These are phyloP conservation scores for Termitomyces sp. DNA, from an alignment of 768 basidiomycete genomes.

Conservation along the genomic window DNA sequence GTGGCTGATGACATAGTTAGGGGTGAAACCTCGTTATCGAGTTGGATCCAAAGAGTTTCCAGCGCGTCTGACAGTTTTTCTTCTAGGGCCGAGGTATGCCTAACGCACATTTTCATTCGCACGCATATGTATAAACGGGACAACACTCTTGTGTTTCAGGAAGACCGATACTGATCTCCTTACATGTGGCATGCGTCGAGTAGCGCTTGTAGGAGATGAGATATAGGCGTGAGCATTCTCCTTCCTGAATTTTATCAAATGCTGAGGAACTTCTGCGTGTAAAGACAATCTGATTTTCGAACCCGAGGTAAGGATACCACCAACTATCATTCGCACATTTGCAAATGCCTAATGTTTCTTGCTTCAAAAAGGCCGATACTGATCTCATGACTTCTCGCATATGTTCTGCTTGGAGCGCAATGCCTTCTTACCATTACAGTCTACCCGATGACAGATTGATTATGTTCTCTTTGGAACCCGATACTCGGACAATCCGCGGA, in stretches of 20 bases:
- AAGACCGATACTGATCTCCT: neutral
- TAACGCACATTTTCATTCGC: neutral
- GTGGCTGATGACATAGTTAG: neutral
- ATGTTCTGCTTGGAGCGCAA: neutral
- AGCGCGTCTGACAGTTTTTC: neutral
- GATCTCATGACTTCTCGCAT: neutral
- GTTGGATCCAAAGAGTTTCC: neutral
- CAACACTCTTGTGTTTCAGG: neutral
- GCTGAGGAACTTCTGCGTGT: too few species aligned
- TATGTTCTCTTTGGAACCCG: neutral
- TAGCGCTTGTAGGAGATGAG: neutral
- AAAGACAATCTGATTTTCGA: neutral
- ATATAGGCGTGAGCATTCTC: neutral
- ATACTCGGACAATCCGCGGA: neutral
- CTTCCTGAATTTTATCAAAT: neutral
- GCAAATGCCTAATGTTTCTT: neutral
- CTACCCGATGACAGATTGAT: neutral
- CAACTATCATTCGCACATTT: neutral
- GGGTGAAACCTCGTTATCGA: neutral
- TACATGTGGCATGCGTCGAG: neutral
- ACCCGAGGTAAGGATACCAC: neutral
- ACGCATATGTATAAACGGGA: neutral
- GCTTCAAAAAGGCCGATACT: neutral
- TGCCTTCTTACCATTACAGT: neutral
- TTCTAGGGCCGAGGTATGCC: neutral